Evolutionary conservation across 257 asterid species (phyloP).

Genomic region (Gentiana dahurica): DNA sequence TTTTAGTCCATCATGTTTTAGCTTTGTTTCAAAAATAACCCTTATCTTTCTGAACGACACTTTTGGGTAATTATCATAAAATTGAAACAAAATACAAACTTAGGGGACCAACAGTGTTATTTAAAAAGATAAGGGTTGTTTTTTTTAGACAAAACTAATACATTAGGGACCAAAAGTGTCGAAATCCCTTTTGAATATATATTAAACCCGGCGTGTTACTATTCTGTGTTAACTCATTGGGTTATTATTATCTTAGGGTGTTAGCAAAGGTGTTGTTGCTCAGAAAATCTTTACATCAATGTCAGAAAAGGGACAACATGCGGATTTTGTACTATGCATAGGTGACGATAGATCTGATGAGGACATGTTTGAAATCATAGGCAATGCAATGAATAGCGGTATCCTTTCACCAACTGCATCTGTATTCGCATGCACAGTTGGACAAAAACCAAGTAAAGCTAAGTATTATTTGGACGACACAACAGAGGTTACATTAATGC

Average conservation of each 20-base stretch:
- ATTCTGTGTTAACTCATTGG: too few species aligned
- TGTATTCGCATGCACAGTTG: conserved; percentile 44
- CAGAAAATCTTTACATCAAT: conserved; percentile 29
- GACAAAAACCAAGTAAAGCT: conserved; percentile 51
- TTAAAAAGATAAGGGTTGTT: too few species aligned
- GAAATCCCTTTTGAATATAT: too few species aligned
- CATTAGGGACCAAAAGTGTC: too few species aligned
- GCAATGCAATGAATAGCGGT: conserved; percentile 15
- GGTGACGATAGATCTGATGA: conserved; percentile 55
- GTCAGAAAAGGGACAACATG: conserved; percentile 25
- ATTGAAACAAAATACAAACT: too few species aligned
- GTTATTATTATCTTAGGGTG: conserved; percentile 24
- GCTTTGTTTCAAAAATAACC: too few species aligned
- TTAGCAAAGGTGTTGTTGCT: conserved; percentile 42
- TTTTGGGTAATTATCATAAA: too few species aligned
- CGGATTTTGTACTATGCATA: conserved; percentile 42
- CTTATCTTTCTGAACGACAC: too few species aligned
- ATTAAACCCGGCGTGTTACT: too few species aligned
- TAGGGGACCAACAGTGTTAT: too few species aligned
- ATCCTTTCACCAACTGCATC: conserved; percentile 18
- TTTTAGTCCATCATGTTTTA: too few species aligned
- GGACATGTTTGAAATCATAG: conserved; percentile 47
- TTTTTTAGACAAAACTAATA: too few species aligned
- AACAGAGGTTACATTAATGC: conserved; percentile 26
- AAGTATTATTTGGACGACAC: conserved; percentile 47